Percentiles rank a stretch among this genome's conserved stretches.
Conservation (phyloP, 2,329 filamentous ascomycete genomes). For the Knufia fluminis region DNA sequence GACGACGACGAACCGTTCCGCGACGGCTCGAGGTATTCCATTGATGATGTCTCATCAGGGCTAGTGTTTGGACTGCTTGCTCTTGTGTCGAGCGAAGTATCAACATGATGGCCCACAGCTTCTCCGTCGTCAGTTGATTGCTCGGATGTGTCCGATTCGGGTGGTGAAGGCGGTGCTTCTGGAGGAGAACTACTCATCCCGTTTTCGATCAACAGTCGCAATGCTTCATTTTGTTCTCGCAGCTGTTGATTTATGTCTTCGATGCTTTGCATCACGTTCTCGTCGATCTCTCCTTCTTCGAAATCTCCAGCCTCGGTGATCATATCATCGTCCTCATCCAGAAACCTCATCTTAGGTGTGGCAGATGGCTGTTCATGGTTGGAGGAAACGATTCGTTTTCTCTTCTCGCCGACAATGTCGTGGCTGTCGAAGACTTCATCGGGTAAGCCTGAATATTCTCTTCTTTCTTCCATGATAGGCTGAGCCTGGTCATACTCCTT, state of each 20-base stretch:
- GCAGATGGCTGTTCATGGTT: not conserved
- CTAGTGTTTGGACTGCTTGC: no score
- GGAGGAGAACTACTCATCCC: not conserved
- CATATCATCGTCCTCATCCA: not conserved
- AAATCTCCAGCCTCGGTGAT: not conserved
- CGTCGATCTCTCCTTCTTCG: not conserved
- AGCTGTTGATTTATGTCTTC: not conserved
- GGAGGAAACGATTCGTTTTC: not conserved
- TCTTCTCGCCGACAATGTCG: not conserved
- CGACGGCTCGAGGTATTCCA: not conserved
- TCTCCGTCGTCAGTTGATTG: not conserved
- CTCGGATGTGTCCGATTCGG: not conserved
- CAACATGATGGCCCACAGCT: no score
- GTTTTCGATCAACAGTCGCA: not conserved
- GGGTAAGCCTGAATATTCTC: not conserved
- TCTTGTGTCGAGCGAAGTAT: no score
- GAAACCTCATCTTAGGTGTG: slow-evolving; percentile 10
- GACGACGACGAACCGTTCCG: no score
- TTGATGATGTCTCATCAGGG: not conserved
- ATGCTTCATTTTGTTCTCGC: not conserved
- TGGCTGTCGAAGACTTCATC: not conserved
- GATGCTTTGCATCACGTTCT: not conserved
- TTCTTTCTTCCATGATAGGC: not conserved
- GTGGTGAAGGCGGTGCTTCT: not conserved
- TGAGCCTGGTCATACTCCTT: not conserved